Base-by-base conservation (phyloP, 306 rosid species). In the Luffa acutangula region DNA sequence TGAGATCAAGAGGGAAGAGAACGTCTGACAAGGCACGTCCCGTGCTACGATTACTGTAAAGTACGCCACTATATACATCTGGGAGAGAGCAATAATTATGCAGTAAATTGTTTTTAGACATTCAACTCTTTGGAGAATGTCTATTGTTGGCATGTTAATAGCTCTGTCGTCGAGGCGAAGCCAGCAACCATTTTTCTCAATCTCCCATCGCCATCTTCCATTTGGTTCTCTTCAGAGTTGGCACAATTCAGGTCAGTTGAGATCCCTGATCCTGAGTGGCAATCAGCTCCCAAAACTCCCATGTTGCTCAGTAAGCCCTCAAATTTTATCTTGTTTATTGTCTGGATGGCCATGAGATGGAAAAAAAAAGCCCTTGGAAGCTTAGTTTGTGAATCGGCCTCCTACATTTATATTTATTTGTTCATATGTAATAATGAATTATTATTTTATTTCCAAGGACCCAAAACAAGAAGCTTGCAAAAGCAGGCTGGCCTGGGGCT, bases 1-100 rank as follows among this genome's bases (percentile, higher is more conserved):
- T 25, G 94, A 92, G 53, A 90, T 84, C 43, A 77, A 76, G 83
- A 86, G 87, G 83, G 92, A 89, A 78, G 91, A 85, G 86, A 88
- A 78, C 78, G 88, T 87, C 81, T 85, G 87, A 88, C 71, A 82
- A 75, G 34, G 75, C 75, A 69, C 78, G 43, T 36, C 5, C 64
- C 43, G 78, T 37, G 63, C 64, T 75, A 52, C 63, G 80, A 33
- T 80, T 51, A 17, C 63, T 85, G 81, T 88, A 81, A 52, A 80
- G 82, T 79, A 85, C 85, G 75, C 78, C 78, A 46, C 62, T 73
- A 53, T 84, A 86, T 80, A 83, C 86, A 84, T 89, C 87, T 84
- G 75, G 81, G 85, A 79, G 59, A 67, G 85, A 85, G 83, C 87
- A 83, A 84, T 80, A 82, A 86, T 85, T 80, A 84, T 53, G 72